Conservation (phyloP, 208 protist genomes). For the Ichthyophonus hoferi region DNA sequence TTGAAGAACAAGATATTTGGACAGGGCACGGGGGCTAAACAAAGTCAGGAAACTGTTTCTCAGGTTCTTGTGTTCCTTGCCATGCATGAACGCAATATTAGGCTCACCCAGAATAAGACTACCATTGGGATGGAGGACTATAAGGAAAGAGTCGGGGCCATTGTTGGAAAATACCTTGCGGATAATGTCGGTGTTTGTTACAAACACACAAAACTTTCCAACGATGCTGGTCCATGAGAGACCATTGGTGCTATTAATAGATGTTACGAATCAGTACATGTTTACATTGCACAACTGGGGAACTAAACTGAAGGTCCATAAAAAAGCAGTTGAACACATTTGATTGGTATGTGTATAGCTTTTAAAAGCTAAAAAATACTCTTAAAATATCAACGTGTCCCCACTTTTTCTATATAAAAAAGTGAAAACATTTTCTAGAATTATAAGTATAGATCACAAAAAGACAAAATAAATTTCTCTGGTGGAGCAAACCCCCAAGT, state of each 20-base stretch:
- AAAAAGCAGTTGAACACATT: no score
- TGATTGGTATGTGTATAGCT: no score
- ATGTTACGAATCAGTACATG: no score
- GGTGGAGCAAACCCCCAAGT: no score
- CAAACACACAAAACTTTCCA: slow-evolving; percentile 52
- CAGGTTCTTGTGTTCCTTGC: slow-evolving; percentile 51
- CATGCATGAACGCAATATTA: slow-evolving; percentile 61
- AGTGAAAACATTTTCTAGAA: no score
- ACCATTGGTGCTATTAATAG: slow-evolving; percentile 52
- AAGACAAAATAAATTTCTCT: no score
- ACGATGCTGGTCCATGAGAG: slow-evolving; percentile 57
- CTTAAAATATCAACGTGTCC: no score
- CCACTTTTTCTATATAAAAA: no score
- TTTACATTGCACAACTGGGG: no score
- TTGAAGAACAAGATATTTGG: slow-evolving; percentile 58
- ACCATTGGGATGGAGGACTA: slow-evolving; percentile 43
- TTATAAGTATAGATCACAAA: no score
- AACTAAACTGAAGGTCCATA: no score
- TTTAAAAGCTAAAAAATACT: no score
- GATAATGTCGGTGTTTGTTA: slow-evolving; percentile 30
- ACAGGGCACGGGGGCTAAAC: slow-evolving; percentile 56
- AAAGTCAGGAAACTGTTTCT: slow-evolving; percentile 59
- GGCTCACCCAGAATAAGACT: slow-evolving; percentile 43
- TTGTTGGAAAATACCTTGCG: slow-evolving; percentile 35
- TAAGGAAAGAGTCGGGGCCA: slow-evolving; percentile 23